Conservation (phyloP, 768 basidiomycete genomes). For the Leccinum broughii region DNA sequence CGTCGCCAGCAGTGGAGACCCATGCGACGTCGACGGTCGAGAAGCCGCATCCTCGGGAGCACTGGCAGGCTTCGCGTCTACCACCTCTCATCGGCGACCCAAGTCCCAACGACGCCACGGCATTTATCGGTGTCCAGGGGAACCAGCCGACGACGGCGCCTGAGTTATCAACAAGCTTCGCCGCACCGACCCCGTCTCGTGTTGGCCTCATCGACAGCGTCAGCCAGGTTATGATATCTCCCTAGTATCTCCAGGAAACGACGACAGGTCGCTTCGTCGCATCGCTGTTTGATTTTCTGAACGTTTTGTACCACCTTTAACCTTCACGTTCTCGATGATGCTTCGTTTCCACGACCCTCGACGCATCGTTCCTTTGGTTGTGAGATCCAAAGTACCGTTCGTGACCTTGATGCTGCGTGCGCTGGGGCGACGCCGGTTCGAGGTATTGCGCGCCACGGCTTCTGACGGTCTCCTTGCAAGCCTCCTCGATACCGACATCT, state of each 20-base stretch:
- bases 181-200: too few relatives aligned
- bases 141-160: too few relatives aligned
- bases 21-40: too few relatives aligned
- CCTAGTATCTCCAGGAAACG: slow-evolving; percentile 78
- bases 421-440: slow-evolving; percentile 17
- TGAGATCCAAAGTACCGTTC: background rate
- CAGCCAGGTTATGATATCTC: slow-evolving; percentile 58
- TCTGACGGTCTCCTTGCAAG: background rate
- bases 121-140: too few relatives aligned
- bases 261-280: slow-evolving; percentile 84
- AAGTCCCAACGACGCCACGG: too few relatives aligned
- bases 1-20: too few relatives aligned
- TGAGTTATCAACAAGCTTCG: too few relatives aligned
- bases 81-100: too few relatives aligned
- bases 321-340: slow-evolving; percentile 19
- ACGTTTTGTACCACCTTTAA: slow-evolving; percentile 9
- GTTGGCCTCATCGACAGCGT: slow-evolving; percentile 58
- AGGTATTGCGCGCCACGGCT: slow-evolving; percentile 8
- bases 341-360: slow-evolving; percentile 30
- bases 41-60: too few relatives aligned
- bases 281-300: slow-evolving; percentile 94
- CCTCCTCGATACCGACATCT: slow-evolving; percentile 17
- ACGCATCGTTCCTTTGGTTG: slow-evolving; percentile 25
- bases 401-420: slow-evolving; percentile 17
- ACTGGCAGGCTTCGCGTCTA: too few relatives aligned